Conservation (phyloP, 306 rosid genomes). For the Luffa aegyptiaca region DNA sequence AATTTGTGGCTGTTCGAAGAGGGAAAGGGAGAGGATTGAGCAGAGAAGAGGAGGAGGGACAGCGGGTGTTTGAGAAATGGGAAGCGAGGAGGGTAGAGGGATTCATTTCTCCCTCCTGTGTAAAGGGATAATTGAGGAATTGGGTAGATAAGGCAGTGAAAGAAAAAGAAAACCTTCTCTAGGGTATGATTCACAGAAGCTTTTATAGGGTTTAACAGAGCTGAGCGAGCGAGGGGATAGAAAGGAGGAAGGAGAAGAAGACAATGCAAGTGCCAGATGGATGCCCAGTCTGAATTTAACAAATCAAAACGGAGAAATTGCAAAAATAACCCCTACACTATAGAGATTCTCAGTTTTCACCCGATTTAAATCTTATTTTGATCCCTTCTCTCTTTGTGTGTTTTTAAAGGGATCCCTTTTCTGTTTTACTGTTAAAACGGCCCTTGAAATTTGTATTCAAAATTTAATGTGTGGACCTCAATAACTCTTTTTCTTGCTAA, state of each 20-base stretch:
- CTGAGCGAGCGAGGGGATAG: not conserved
- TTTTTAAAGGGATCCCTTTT: too few relatives aligned
- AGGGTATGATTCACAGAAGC: slow-evolving; percentile 7
- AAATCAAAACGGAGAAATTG: not conserved
- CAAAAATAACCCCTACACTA: not conserved
- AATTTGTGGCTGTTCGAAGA: slow-evolving; percentile 18
- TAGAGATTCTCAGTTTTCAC: not conserved
- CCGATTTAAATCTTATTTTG: not conserved
- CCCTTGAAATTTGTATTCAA: too few relatives aligned
- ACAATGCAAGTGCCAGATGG: not conserved
- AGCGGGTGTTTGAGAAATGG: slow-evolving; percentile 23
- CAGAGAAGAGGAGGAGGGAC: slow-evolving; percentile 31
- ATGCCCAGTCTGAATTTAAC: not conserved
- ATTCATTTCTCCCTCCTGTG: slow-evolving; percentile 36
- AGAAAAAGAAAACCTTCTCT: not conserved
- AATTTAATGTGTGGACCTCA: too few relatives aligned
- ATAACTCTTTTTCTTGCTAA: too few relatives aligned
- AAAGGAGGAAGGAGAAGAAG: slow-evolving; percentile 13
- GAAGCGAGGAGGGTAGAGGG: slow-evolving; percentile 47
- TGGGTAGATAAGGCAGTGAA: not conserved
- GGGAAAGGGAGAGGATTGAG: slow-evolving; percentile 32
- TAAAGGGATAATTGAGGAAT: not conserved
- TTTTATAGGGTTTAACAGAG: slow-evolving; percentile 47
- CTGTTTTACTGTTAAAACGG: too few relatives aligned
- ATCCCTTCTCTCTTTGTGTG: too few relatives aligned